Base-by-base conservation (phyloP, 108 stramenopile species). In the Nitzschia palea region DNA sequence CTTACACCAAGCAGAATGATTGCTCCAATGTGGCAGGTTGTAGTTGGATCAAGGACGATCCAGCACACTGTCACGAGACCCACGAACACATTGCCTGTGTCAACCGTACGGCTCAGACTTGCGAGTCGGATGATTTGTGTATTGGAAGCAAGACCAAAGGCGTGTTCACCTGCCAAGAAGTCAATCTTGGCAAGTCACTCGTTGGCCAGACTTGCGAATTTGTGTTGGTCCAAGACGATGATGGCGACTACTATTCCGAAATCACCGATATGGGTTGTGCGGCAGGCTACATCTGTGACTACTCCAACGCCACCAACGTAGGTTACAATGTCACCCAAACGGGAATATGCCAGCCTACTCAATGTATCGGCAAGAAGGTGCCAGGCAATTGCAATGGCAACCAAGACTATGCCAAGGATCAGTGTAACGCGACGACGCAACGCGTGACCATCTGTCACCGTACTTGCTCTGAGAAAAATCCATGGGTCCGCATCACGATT, bases 361-460 rank as follows among this genome's bases (percentile, higher is more conserved):
- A 48, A 18, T 48, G 47, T 18, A 48, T 18, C 47, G 47, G 47
- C 47, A 48, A 48, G 47, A 48, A 48, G 18, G 47, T 48, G 4
- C 47, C 47, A n/a, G 47, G 47, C 15, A 48, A 48, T 20, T 48
- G 47, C 22, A 48, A 48, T 20, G 47, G 47, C 47, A 48, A 48
- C 18, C 15, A 5, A 12, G 47, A 48, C 47, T 20, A 18, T n/a
- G n/a, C n/a, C 47, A 48, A 48, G 22, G n/a, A 18, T 12, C 15
- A 48, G 15, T 48, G 47, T 20, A 20, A 10, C 18, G 47, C 47
- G 4, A 48, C 9, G 4, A 48, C 47, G 4, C 15, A 48, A 18
- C 47, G 47, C 22, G 47, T 48, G 17, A 48, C 47, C 47, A 48
- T 48, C n/a, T 48, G 47, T 20, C 47, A 48, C 47, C 47, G 47